Percentiles rank a stretch among this genome's conserved stretches.
Evolutionary conservation across 2,329 filamentous ascomycete species (phyloP).

Genomic region (Phialophora chinensis): DNA sequence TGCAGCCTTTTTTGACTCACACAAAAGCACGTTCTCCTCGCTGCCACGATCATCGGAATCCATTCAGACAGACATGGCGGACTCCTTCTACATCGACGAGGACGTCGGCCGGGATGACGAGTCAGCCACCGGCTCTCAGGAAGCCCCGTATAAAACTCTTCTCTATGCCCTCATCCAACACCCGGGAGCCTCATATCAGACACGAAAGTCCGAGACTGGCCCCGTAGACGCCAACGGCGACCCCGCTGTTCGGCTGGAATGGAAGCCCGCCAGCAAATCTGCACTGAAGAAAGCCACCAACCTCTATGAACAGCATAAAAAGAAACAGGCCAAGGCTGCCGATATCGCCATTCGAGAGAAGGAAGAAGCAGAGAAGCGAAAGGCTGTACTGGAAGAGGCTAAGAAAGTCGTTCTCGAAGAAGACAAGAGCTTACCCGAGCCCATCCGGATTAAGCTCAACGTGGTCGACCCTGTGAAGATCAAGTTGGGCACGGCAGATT

Average conservation of each 20-base stretch:
- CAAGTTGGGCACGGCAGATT: slow-evolving; percentile 63
- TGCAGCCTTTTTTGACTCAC: slow-evolving; percentile 11
- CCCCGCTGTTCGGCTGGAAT: slow-evolving; percentile 67
- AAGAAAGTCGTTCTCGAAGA: slow-evolving; percentile 77
- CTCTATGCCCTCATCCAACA: slow-evolving; percentile 77
- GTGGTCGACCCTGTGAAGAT: slow-evolving; percentile 67
- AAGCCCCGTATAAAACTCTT: slow-evolving; percentile 80
- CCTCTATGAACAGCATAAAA: slow-evolving; percentile 76
- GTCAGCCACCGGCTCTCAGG: slow-evolving; percentile 70
- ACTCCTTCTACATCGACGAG: slow-evolving; percentile 76
- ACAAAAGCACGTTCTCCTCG: not conserved
- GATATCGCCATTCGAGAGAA: slow-evolving; percentile 74
- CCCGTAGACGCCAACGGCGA: slow-evolving; percentile 68
- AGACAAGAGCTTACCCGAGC: slow-evolving; percentile 73
- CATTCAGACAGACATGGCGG: slow-evolving; percentile 41
- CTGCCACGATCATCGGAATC: not conserved
- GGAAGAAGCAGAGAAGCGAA: slow-evolving; percentile 73
- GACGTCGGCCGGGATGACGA: slow-evolving; percentile 75
- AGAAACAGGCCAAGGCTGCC: slow-evolving; percentile 80
- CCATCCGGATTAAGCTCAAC: slow-evolving; percentile 76
- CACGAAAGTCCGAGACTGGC: slow-evolving; percentile 70
- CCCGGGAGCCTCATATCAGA: slow-evolving; percentile 68
- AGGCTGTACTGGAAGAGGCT: slow-evolving; percentile 77
- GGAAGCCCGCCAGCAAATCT: slow-evolving; percentile 83
- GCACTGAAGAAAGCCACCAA: slow-evolving; percentile 84